Evolutionary conservation across 306 rosid genomes (phyloP).

Genomic region (Urtica urens): DNA sequence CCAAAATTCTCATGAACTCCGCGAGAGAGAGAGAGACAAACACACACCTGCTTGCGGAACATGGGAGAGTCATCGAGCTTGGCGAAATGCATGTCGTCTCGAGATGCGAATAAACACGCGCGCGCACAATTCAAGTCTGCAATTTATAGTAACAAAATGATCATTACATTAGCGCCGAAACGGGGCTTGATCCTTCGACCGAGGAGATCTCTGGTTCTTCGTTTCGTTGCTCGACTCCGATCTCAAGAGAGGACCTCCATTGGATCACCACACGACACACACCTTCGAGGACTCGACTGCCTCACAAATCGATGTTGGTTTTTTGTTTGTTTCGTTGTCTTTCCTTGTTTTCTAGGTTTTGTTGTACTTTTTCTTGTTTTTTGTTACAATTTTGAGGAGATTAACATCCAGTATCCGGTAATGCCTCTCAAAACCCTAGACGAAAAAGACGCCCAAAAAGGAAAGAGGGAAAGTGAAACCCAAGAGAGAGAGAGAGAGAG

Average conservation of each 20-base stretch:
- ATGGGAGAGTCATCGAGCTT: conserved; percentile 99
- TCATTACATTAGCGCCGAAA: too few relatives aligned
- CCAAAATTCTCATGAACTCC: too few relatives aligned
- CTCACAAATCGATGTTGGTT: neutral
- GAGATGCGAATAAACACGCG: too few relatives aligned
- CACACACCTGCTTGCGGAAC: conserved; percentile 97
- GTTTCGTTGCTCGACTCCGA: conserved; percentile 23
- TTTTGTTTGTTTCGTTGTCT: neutral
- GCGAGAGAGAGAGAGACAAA: conserved; percentile 2
- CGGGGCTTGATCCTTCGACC: too few relatives aligned
- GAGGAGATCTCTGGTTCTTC: too few relatives aligned
- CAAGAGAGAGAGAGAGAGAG: conserved; percentile 11
- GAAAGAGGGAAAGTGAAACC: conserved; percentile 21
- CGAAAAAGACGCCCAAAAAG: neutral
- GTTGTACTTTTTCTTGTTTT: neutral
- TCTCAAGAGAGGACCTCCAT: neutral
- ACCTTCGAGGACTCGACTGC: neutral
- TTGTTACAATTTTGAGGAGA: neutral
- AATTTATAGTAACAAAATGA: too few relatives aligned
- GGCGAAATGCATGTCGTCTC: conserved; percentile 93
- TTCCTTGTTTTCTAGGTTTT: neutral
- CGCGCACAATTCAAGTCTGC: too few relatives aligned
- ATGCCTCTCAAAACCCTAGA: conserved; percentile 57
- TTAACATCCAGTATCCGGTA: conserved; percentile 12
- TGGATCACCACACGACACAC: too few relatives aligned